Evolutionary conservation across 192 early-diverging fungal species (phyloP).

Genomic region (Cladochytrium replicatum): DNA sequence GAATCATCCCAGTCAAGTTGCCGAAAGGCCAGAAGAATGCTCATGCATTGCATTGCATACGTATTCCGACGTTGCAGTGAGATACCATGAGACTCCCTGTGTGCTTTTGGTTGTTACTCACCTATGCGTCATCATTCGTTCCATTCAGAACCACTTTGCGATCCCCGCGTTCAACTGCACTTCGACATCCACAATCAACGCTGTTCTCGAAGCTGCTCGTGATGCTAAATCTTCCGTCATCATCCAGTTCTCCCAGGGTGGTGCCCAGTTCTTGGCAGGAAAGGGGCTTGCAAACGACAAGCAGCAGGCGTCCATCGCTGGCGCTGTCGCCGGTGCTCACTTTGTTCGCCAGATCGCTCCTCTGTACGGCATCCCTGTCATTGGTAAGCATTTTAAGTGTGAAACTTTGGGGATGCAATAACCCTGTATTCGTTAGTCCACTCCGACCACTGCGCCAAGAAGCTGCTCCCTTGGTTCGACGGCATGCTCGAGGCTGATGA

Average conservation of each 20-base stretch:
- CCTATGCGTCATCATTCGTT: slow-evolving; percentile 9
- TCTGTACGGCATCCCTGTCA: slow-evolving; percentile 64
- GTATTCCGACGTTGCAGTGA: too few relatives aligned
- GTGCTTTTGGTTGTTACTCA: slow-evolving; percentile 49
- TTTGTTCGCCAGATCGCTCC: slow-evolving; percentile 71
- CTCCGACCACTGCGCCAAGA: slow-evolving; percentile 95
- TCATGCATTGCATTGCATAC: too few relatives aligned
- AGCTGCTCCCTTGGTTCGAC: slow-evolving; percentile 95
- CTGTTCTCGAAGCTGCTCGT: slow-evolving; percentile 87
- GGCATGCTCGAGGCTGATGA: slow-evolving; percentile 94
- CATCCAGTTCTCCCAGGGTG: slow-evolving; percentile 94
- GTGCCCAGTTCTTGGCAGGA: slow-evolving; percentile 83
- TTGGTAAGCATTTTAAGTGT: slow-evolving; percentile 34
- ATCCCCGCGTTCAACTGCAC: slow-evolving; percentile 98
- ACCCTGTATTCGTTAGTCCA: slow-evolving; percentile 41
- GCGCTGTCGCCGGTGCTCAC: slow-evolving; percentile 85
- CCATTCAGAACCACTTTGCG: slow-evolving; percentile 73
- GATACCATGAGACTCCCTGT: too few relatives aligned
- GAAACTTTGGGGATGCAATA: background rate
- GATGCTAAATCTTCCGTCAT: slow-evolving; percentile 87
- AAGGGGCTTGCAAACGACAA: slow-evolving; percentile 85
- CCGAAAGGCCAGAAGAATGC: too few relatives aligned
- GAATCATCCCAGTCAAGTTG: too few relatives aligned
- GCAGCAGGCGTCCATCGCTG: slow-evolving; percentile 81
- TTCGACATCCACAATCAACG: slow-evolving; percentile 84